Percentiles rank a stretch among this genome's conserved stretches.
Conservation (phyloP, 208 protist genomes). For the Leishmania aethiopica region DNA sequence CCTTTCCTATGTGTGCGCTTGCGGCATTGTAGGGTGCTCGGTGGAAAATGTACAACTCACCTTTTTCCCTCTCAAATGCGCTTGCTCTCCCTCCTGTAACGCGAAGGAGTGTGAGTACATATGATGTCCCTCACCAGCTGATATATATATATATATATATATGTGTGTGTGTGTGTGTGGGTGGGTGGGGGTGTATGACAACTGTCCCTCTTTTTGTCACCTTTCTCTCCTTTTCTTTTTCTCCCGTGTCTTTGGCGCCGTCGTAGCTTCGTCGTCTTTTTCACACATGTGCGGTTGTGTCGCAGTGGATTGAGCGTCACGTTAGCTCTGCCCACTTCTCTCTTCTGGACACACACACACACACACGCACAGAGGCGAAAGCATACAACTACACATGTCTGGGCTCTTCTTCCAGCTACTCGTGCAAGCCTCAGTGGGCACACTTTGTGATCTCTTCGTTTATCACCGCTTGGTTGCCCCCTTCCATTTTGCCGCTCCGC, state of each 20-base stretch:
- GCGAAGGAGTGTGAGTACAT: not conserved
- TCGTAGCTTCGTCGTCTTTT: not conserved
- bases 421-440: not conserved
- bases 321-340: not conserved
- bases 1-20: not conserved
- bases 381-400: not conserved
- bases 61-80: not conserved
- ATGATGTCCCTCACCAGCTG: not conserved
- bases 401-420: conserved; percentile 11
- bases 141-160: not conserved
- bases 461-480: not conserved
- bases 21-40: not conserved
- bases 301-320: not conserved
- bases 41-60: not conserved
- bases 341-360: not conserved
- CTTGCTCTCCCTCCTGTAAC: not conserved
- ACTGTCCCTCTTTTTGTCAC: not conserved
- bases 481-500: not conserved
- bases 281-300: not conserved
- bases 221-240: not conserved
- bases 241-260: not conserved
- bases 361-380: not conserved
- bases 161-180: not conserved
- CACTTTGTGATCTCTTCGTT: not conserved
- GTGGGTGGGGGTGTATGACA: not conserved